Evolutionary conservation across 1,284 basidiomycete species (phyloP), one percentile per base, ranked within the genome.

Genomic region (Polyporus tsugae): DNA sequence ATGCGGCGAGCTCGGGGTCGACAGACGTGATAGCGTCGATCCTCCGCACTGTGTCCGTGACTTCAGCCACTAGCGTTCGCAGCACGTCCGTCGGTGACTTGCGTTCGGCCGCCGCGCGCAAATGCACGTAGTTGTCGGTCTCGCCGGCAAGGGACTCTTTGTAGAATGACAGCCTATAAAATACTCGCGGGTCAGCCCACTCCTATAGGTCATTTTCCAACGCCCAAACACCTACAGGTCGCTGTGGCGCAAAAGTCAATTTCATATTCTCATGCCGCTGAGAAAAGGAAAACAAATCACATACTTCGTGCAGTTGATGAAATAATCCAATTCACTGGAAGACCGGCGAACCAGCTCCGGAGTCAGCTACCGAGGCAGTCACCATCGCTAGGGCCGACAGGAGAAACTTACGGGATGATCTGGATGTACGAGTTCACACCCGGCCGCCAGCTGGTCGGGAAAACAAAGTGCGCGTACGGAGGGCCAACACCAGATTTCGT

Each of bases 151-250:
- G 41, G 11, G 59, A 53, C 59, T 68, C 67, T 44, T 68, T 68
- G 63, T 71, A 71, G 58, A 71, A 71, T 7, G 70, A 71, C 19
- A 71, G 22, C 41, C 70, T 71, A 29, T 22, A 49, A 25, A 33
- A 25, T 33, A 10, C 1, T 11, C 33, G 46, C n/a, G 11, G n/a
- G 36, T 49, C 10, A 25, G 46, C 19, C 61, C 25, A 39, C n/a
- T 5, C 2, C 29, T 11, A 60, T 63, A 4, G 39, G 33, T 17
- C 35, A 6, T 35, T 39, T 15, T 17, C 11, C 17, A 7, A 44
- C 35, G n/a, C 49, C 49, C n/a, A 65, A 33, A 52, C 19, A 58
- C 67, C 10, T 62, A 68, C 67, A 68, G 46, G 38, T 68, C 67
- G 42, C 67, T 68, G 36, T 17, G n/a, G 29, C 10, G 39, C 22